Evolutionary conservation across 1,139 yeast genomes (phyloP).

Genomic region (Protomyces gravidus): DNA sequence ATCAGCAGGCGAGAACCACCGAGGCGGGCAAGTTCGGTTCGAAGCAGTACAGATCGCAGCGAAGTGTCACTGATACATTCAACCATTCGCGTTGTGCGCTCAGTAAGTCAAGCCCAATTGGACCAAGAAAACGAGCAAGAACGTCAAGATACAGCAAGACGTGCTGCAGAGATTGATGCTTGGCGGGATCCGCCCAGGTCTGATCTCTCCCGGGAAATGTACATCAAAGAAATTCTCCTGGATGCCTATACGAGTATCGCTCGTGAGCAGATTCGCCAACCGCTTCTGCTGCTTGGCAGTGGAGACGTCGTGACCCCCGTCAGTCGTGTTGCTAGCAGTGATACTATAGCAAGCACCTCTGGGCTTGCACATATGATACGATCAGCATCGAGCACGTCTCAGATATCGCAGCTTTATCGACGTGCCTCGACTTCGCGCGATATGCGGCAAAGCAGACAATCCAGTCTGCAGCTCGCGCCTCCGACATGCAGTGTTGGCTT

Average conservation of each 20-base stretch:
- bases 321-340: neutral
- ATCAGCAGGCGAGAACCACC: neutral
- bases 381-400: neutral
- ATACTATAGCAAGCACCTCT: too few relatives aligned
- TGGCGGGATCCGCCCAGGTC: slow-evolving; percentile 1
- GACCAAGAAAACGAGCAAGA: neutral
- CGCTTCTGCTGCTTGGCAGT: slow-evolving; percentile 1
- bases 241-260: slow-evolving; percentile 29
- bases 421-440: neutral
- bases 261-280: slow-evolving; percentile 28
- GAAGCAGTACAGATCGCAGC: neutral
- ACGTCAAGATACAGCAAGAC: neutral
- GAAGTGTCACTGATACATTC: neutral
- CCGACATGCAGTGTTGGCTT: slow-evolving; percentile 36
- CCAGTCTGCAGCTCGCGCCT: neutral
- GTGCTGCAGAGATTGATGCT: neutral
- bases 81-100: neutral
- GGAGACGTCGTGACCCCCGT: neutral
- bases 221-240: slow-evolving; percentile 10
- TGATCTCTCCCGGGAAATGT: neutral
- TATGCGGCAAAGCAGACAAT: slow-evolving; percentile 29
- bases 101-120: neutral
- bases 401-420: neutral
- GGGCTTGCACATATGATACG: slow-evolving; percentile 13
- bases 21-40: neutral